Evolutionary conservation across 2,329 filamentous ascomycete genomes (phyloP), one percentile per base, ranked within the genome.

Genomic region (Penicillium vulpinum): DNA sequence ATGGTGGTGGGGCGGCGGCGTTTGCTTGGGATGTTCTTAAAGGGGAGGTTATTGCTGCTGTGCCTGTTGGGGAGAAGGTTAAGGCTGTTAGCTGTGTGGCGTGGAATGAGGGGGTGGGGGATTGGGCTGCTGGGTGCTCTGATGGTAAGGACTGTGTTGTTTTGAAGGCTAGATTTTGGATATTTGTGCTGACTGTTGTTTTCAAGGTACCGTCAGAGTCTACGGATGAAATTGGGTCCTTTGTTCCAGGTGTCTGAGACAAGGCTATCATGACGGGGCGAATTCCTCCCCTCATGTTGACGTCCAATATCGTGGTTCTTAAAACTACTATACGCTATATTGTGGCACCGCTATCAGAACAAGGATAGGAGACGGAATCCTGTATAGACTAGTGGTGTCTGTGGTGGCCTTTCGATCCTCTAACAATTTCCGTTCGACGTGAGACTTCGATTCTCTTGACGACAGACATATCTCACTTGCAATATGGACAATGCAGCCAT

Each of bases 21-120:
- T 76, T 77, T 62, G 90, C 86, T 1, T 97, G 93, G 93, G 92
- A 97, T 76, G 77, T 96, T 21, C 72, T 96, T 53, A 88, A 83
- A 6, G 92, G 91, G 1, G 83, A 86, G 53, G 71, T 89, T 49
- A 79, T 85, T 56, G 85, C 88, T 31, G 85, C 79, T 62, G 75
- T 96, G 15, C 64, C 70, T 43, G 72, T 70, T 56, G 76, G 74
- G 4, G 62, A 69, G 22, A 67, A 70, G 7, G 73, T 77, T n/a
- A 77, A 75, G 59, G 76, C 72, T 10, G 76, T 77, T 5, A 78
- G 76, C 60, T 76, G 74, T 59, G 76, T 79, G 47, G 71, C 75
- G n/a, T 78, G 75, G 74, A 79, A 78, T 63, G 74, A 77, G 56
- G 72, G 67, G 44, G 72, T 63, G 6, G 65, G 69, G 8, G 70